Conservation (phyloP, 345 rosid species). For the Mangifera indica region DNA sequence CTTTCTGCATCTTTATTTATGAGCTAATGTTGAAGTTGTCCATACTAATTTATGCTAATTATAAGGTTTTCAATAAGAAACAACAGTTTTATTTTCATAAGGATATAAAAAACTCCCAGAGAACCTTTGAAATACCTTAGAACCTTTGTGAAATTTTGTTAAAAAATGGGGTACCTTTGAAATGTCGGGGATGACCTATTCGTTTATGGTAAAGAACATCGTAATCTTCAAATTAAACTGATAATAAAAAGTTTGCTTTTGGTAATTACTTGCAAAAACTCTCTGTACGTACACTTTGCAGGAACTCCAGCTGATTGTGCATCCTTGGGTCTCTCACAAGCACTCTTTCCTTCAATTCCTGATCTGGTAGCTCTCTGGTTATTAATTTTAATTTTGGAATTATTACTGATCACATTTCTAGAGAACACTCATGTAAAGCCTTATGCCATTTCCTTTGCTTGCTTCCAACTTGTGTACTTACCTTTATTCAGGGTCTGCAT, state of each 20-base stretch:
- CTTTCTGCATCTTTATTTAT: too few relatives aligned
- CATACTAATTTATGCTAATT: too few relatives aligned
- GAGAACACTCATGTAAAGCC: neutral
- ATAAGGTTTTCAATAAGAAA: neutral
- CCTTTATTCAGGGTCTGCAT: neutral
- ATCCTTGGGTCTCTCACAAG: slow-evolving; percentile 67
- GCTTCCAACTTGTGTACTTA: neutral
- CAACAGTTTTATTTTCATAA: too few relatives aligned
- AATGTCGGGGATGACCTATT: neutral
- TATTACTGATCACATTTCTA: neutral
- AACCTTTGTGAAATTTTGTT: too few relatives aligned
- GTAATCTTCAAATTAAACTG: neutral
- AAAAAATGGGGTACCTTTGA: neutral
- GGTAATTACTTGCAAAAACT: slow-evolving; percentile 2
- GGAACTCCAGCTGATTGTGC: slow-evolving; percentile 97
- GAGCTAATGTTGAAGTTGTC: too few relatives aligned
- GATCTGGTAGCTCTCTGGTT: slow-evolving; percentile 59
- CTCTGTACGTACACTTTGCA: slow-evolving; percentile 29
- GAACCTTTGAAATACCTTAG: too few relatives aligned
- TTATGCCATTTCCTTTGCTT: neutral
- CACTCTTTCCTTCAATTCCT: slow-evolving; percentile 70
- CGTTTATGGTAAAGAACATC: neutral
- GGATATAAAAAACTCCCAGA: neutral
- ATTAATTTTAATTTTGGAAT: slow-evolving; percentile 4
- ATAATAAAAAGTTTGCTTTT: neutral